Evolutionary conservation across 2,329 filamentous ascomycete genomes (phyloP), one percentile per base, ranked within the genome.

Genomic region (Cordyceps cicadae): DNA sequence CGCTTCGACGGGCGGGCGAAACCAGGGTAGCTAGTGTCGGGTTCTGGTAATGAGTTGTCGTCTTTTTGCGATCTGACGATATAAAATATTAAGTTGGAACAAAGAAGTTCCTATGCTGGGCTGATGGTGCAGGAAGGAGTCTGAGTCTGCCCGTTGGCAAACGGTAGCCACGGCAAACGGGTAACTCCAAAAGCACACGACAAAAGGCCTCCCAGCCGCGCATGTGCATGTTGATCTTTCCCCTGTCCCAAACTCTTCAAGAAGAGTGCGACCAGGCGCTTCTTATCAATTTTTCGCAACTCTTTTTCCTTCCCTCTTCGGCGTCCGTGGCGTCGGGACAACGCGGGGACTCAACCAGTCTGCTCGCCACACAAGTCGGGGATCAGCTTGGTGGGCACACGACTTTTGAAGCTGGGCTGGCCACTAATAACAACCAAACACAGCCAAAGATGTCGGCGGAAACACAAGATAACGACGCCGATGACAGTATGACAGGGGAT

Each of bases 381-480:
- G 8, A 57, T 57, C 54, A 57, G 54, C 54, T 49, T 48, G 45
- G 43, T 26, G 45, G 45, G 54, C 45, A 39, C 54, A 49, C 54
- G 54, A 56, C 32, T 37, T 43, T 49, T 32, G 29, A 29, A 37
- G 34, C 34, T 37, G 34, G 29, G 29, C 54, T 56, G 43, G 54
- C n/a, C 54, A n/a, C 43, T 26, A 39, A 24, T 24, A 24, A 24
- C 4, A 24, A 17, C 19, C 6, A 37, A 37, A 9, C 34, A 37
- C 9, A 12, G 26, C 29, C 34, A 37, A 37, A n/a, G 26, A 15
- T 17, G 21, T 6, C 11, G 3, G 43, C 7, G 9, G 24, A 21
- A 24, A 15, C 50, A 14, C 24, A 26, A 45, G 53, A 54, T 54
- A 45, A 45, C 39, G 24, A 43, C 39, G 39, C 17, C 45, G 45